A percentile compares a stretch with the other conserved stretches of the same genome.
phyloP scores from a whole-genome alignment of 108 stramenopile genomes.

The Poteriospumella lacustris region DNA sequence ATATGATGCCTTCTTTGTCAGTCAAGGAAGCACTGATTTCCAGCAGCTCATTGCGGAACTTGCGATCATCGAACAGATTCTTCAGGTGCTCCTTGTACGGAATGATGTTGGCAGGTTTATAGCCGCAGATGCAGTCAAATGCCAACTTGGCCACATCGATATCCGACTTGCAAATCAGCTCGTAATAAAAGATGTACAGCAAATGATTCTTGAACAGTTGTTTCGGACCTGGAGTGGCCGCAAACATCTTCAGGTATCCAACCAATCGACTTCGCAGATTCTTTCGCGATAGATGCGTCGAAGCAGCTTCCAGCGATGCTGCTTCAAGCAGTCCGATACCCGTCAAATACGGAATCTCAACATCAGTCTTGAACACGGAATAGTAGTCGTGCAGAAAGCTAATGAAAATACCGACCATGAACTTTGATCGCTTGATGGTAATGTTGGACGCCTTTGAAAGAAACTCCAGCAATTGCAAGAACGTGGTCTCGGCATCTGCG shows the following conservation, averaged over 20 bases:
- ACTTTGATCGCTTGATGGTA: conserved; percentile 17
- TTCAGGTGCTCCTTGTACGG: conserved; percentile 19
- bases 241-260: neutral
- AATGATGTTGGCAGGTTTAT: conserved; percentile 2
- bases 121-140: conserved; percentile 10
- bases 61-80: conserved; percentile 1
- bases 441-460: conserved; percentile 1
- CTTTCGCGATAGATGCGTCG: neutral
- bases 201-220: conserved; percentile 1
- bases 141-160: neutral
- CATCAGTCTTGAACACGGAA: too few species aligned
- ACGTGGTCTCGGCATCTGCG: neutral
- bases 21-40: neutral
- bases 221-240: neutral
- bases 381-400: too few species aligned
- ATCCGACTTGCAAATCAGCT: conserved; percentile 13
- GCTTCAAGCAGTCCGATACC: too few species aligned
- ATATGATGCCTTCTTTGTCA: neutral
- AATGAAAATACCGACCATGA: conserved; percentile 1
- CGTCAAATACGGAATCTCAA: too few species aligned
- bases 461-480: neutral
- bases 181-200: neutral
- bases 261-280: neutral
- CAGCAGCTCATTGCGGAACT: conserved; percentile 1
- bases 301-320: neutral